phyloP scores from a whole-genome alignment of 805 yeast genomes.

The Wickerhamomyces queroliae region DNA sequence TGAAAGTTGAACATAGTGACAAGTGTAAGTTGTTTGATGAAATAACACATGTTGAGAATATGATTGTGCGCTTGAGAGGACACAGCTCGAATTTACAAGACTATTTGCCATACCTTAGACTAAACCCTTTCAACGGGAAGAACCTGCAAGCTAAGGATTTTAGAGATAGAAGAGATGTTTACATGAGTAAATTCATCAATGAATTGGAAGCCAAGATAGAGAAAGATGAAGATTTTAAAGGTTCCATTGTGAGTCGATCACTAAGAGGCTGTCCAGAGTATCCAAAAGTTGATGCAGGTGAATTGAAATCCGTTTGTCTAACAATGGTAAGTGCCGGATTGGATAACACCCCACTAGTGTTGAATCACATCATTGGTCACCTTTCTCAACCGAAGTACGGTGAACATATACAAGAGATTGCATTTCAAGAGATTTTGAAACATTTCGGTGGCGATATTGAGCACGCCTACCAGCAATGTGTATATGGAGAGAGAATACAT shows the following conservation, averaged over 20 bases:
- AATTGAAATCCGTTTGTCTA: constrained; percentile 54
- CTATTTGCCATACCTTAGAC: constrained; percentile 41
- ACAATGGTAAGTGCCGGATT: constrained; percentile 79
- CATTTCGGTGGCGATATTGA: constrained; percentile 25
- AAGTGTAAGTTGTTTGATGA: constrained; percentile 37
- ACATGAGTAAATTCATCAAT: constrained; percentile 36
- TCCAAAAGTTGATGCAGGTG: constrained; percentile 28
- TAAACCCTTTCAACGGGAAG: constrained; percentile 19
- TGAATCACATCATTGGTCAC: constrained; percentile 57
- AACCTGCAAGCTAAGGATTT: constrained; percentile 22
- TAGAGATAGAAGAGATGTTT: constrained; percentile 40
- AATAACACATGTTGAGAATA: constrained; percentile 49
- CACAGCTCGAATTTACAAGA: constrained; percentile 52
- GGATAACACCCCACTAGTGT: constrained; percentile 63
- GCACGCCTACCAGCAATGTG: constrained; percentile 30
- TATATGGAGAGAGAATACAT: constrained; percentile 31
- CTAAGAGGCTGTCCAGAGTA: constrained; percentile 8
- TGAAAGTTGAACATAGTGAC: constrained; percentile 36
- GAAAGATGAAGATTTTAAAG: constrained; percentile 20
- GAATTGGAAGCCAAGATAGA: constrained; percentile 22
- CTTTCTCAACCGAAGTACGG: constrained; percentile 39
- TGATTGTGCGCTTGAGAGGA: constrained; percentile 51
- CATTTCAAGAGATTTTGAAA: constrained; percentile 33
- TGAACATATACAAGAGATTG: constrained; percentile 35
- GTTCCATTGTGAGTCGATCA: constrained; percentile 29